These are phyloP conservation scores for Pterothamnion heteromorphum DNA, from an alignment of 31 red algal species.

Conservation along the genomic window DNA sequence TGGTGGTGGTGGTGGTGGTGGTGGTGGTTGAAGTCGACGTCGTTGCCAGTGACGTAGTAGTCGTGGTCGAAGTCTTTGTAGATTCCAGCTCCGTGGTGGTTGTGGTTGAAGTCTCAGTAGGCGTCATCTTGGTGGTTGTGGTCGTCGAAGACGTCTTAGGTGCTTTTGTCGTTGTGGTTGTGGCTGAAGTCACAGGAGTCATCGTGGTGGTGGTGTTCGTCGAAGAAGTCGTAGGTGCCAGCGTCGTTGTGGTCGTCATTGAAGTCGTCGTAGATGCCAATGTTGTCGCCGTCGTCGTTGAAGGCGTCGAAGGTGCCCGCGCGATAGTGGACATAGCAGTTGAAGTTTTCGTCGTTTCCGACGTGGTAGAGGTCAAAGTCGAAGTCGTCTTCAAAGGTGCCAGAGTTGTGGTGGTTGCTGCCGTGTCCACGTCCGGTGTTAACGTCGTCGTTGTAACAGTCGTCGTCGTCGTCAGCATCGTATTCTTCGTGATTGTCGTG, in stretches of 20 bases:
- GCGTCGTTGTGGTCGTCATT: background rate
- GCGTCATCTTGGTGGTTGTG: background rate
- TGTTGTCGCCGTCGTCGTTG: background rate
- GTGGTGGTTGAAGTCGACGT: background rate
- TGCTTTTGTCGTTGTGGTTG: background rate
- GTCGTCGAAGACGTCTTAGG: background rate
- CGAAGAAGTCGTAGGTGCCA: background rate
- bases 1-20: background rate
- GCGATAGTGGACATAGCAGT: no score
- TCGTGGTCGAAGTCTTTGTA: background rate
- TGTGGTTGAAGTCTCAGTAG: background rate
- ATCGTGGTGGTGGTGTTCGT: background rate
- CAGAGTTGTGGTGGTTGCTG: no score
- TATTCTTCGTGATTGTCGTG: no score
- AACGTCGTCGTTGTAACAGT: no score
- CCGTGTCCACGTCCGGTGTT: no score
- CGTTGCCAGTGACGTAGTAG: background rate
- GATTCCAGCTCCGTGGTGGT: background rate
- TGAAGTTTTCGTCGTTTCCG: no score
- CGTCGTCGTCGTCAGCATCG: no score
- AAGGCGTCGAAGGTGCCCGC: background rate
- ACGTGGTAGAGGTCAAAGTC: no score
- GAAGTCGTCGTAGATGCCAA: background rate
- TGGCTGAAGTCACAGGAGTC: background rate
- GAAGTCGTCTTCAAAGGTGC: no score